Evolutionary conservation across 2,329 filamentous ascomycete species (phyloP), one percentile per base, ranked within the genome.

Genomic region (Diaporthe velutina): DNA sequence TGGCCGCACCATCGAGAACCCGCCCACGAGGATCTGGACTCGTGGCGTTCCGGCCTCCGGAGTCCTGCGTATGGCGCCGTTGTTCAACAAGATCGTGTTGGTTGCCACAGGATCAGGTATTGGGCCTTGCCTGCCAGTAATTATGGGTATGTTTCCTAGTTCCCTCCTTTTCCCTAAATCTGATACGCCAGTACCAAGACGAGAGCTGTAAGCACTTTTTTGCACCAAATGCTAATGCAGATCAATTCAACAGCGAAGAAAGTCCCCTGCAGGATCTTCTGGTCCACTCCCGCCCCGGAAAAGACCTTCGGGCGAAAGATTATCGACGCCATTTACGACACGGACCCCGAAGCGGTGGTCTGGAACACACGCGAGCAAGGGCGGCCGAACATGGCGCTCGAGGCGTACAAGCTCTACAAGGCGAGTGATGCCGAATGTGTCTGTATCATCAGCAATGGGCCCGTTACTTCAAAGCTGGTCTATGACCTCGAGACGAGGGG

Each of bases 91-190:
- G 19, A 84, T 92, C 73, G 83, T 93, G 50, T 82, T 93, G 68
- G 88, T 93, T 2, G 89, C 90, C 3, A 93, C 91, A 0, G 91
- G 91, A 1, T 91, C 90, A 0, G 91, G 91, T 3, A 92, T 93
- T 74, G 91, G 90, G 0, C 91, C 91, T 0, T 90, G 88, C 74
- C 82, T 92, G 42, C 90, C 89, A 1, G 86, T 92, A 71, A 84
- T 80, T 10, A 68, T 68, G 64, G 64, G 64, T 86, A 89, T 40
- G 83, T 92, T 33, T 28, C 8, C 25, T 13, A 3, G 10, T 22
- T 12, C 30, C 33, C 9, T n/a, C 17, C 25, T 28, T 42, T 3
- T 10, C 19, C 48, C 33, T 58, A n/a, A n/a, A n/a, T n/a, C n/a
- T n/a, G n/a, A n/a, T n/a, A n/a, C 10, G 13, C 12, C 25, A 8